Evolutionary conservation across 2,329 filamentous ascomycete species (phyloP), one percentile per base, ranked within the genome.

Genomic region (Pezicula carpinea): DNA sequence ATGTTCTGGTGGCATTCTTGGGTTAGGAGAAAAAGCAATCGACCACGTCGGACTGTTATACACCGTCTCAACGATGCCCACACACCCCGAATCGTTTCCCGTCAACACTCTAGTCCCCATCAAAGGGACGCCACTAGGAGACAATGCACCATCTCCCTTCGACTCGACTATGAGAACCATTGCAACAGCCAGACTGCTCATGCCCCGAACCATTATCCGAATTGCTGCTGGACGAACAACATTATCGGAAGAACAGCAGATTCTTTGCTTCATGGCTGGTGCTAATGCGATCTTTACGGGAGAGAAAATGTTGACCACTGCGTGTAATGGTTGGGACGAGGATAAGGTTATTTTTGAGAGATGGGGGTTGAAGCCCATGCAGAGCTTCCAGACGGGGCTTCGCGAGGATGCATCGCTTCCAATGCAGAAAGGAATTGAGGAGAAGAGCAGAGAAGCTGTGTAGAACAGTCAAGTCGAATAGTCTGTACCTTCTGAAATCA

Each of bases 201-300:
- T 96, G 78, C 90, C 90, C 0, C 76, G 77, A 1, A 93, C 89
- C 15, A 95, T 95, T 56, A 89, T 96, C 54, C 82, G 90, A 36
- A 82, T 95, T 40, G 90, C 90, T 0, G 90, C 90, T 0, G 90
- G 90, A 3, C 75, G 90, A 39, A 90, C 88, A 64, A 87, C 83
- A 11, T 85, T 96, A 79, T 77, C 80, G 4, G 90, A 96, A 69
- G 89, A 93, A 68, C 85, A 95, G 71, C 90, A 96, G 69, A 83
- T 89, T 13, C 65, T 92, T 55, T 95, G 89, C 67, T 96, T 95
- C 70, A 84, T 88, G 79, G 89, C 89, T 0, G 90, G 90, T 13
- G 90, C 90, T 1, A 96, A 96, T 59, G 90, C 90, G n/a, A 85
- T 96, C 29, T 96, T 96, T 64, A 96, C 90, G 0, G 90, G 90